Percentiles rank a stretch among this genome's conserved stretches.
These are phyloP conservation scores for Capsicum baccatum DNA, from an alignment of 257 asterid genomes.

Conservation along the genomic window DNA sequence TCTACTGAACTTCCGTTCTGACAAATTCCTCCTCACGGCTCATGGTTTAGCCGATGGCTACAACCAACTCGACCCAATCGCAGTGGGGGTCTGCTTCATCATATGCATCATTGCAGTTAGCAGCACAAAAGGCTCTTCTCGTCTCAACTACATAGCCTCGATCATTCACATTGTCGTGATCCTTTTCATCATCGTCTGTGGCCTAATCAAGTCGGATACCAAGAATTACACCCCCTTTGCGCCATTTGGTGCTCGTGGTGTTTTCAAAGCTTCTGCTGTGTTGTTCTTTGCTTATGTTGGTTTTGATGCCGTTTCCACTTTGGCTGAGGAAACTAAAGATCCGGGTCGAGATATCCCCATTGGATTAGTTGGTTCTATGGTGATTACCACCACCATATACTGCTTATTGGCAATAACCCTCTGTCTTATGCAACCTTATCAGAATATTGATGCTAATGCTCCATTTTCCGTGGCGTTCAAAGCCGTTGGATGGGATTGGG, in stretches of 20 bases:
- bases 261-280: constrained; percentile 66
- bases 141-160: constrained; percentile 63
- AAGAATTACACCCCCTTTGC: constrained; percentile 52
- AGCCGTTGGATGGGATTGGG: too few relatives aligned
- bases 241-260: constrained; percentile 61
- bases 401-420: constrained; percentile 62
- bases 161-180: constrained; percentile 58
- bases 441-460: constrained; percentile 49
- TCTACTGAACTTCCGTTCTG: constrained; percentile 50
- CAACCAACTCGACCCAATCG: constrained; percentile 77
- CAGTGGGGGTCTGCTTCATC: constrained; percentile 52
- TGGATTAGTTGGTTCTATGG: constrained; percentile 74
- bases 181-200: constrained; percentile 56
- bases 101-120: constrained; percentile 49
- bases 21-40: constrained; percentile 52
- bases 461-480: too few relatives aligned
- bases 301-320: constrained; percentile 70
- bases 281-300: constrained; percentile 75
- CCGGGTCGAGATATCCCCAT: constrained; percentile 69
- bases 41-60: constrained; percentile 48
- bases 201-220: constrained; percentile 54
- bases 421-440: constrained; percentile 66
- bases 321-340: constrained; percentile 78
- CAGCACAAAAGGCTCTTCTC: constrained; percentile 70
- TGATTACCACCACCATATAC: constrained; percentile 57